Percentiles rank a stretch among this genome's conserved stretches.
Evolutionary conservation across 768 basidiomycete species (phyloP).

Genomic region (Termitomyces heimii): DNA sequence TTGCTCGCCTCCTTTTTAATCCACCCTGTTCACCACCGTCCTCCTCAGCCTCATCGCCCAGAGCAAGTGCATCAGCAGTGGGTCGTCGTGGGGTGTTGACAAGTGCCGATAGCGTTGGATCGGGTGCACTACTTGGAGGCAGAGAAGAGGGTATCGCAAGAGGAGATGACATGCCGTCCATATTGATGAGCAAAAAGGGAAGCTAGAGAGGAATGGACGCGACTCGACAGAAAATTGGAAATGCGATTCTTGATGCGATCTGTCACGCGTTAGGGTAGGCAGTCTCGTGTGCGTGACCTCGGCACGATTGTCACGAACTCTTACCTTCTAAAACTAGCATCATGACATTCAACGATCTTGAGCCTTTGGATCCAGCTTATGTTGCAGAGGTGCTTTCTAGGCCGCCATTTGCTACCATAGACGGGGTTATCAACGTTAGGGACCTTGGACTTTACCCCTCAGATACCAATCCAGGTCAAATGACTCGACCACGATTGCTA

Average conservation of each 20-base stretch:
- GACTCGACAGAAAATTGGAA: constrained; percentile 25
- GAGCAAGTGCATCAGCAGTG: constrained; percentile 46
- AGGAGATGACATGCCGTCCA: constrained; percentile 55
- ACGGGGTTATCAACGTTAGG: constrained; percentile 73
- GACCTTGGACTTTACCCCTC: constrained; percentile 65
- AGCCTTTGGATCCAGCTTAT: constrained; percentile 60
- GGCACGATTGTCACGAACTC: constrained; percentile 5
- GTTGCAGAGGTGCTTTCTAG: constrained; percentile 59
- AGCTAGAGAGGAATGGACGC: constrained; percentile 21
- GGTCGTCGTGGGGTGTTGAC: constrained; percentile 34
- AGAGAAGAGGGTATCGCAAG: constrained; percentile 45
- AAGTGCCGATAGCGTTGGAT: constrained; percentile 26
- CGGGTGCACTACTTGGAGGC: constrained; percentile 43
- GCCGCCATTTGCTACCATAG: constrained; percentile 63
- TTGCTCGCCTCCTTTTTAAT: constrained; percentile 40
- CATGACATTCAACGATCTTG: constrained; percentile 40
- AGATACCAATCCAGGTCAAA: constrained; percentile 33
- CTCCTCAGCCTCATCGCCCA: constrained; percentile 48
- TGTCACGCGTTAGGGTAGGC: constrained; percentile 24
- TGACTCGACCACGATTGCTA: constrained; percentile 52
- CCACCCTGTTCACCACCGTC: constrained; percentile 29
- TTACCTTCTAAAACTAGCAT: constrained; percentile 6
- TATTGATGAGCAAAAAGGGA: constrained; percentile 37
- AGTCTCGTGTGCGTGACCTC: constrained; percentile 28
- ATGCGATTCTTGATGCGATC: constrained; percentile 8